Base-by-base conservation (phyloP, 108 stramenopile species). In the Schizochytrium sp. region DNA sequence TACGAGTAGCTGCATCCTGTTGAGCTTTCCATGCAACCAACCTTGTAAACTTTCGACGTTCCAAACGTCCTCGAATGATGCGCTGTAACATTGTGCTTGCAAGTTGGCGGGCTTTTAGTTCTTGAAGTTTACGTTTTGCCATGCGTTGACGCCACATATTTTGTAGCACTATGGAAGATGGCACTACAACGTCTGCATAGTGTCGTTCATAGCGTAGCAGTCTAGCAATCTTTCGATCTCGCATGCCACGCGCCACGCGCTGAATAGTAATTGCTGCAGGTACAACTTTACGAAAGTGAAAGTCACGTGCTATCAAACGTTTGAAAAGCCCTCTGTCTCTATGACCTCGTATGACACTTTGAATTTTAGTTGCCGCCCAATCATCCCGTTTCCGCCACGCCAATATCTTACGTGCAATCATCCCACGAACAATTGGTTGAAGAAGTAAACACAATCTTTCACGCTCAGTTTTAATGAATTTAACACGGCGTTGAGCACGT, bases 241-340 rank as follows among this genome's bases (percentile, higher is more conserved):
- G 76, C 76, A 83, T 83, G 5, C 76, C 76, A 7, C 76, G 76
- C 17, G 28, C 76, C n/a, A 83, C 76, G 12, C 76, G 76, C 47
- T 83, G 76, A 42, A 83, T 2, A 5, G 53, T 49, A 40, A 49
- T 10, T 1, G 53, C 53, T 1, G 76, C 47, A n/a, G 76, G 76
- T n/a, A 83, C 50, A 17, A 83, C 76, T 8, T 7, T 42, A 2
- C 5, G 13, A 13, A 55, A 47, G 28, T 83, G 76, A 40, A 83
- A 83, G 1, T 10, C 47, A 38, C 53, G 47, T 0, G 76, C 76
- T 5, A 83, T 17, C 76, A 83, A 55, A n/a, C 76, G 76, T 42
- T 83, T 83, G 47, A 55, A 49, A 3, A 83, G 50, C 8, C 12
- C 53, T n/a, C 76, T 17, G 47, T 49, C 76, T 10, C 47, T n/a